These are phyloP conservation scores for Debaryomyces coudertii DNA, from an alignment of 1,139 yeast species.

Conservation along the genomic window DNA sequence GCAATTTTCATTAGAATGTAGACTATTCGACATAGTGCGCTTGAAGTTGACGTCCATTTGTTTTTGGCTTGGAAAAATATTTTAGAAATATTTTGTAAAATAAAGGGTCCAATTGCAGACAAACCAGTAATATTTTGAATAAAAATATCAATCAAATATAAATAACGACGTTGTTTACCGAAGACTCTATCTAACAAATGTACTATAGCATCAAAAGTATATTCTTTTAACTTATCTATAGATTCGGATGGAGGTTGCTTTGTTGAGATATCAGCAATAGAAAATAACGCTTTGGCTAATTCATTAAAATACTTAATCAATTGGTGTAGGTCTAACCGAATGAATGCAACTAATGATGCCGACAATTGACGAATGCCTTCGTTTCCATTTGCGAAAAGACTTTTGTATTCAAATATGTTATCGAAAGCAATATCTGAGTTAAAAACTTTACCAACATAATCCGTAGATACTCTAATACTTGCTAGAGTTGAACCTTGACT, in stretches of 20 bases:
- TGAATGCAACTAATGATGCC: slow-evolving; percentile 41
- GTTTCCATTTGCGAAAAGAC: slow-evolving; percentile 44
- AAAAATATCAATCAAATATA: slow-evolving; percentile 57
- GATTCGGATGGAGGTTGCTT: slow-evolving; percentile 17
- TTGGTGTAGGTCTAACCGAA: slow-evolving; percentile 49
- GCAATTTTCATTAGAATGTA: slow-evolving; percentile 52
- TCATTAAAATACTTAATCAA: slow-evolving; percentile 60
- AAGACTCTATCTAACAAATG: slow-evolving; percentile 65
- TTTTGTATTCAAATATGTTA: slow-evolving; percentile 58
- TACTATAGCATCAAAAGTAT: slow-evolving; percentile 56
- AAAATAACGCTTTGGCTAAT: slow-evolving; percentile 46
- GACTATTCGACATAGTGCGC: slow-evolving; percentile 64
- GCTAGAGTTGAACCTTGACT: slow-evolving; percentile 47
- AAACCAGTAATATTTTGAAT: slow-evolving; percentile 33
- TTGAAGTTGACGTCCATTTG: slow-evolving; percentile 64
- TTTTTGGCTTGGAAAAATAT: slow-evolving; percentile 53
- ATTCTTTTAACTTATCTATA: slow-evolving; percentile 29
- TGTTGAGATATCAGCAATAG: slow-evolving; percentile 38
- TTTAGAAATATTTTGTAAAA: slow-evolving; percentile 50
- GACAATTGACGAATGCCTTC: slow-evolving; percentile 51
- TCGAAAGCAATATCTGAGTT: slow-evolving; percentile 65
- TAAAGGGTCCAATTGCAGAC: slow-evolving; percentile 55
- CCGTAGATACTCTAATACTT: slow-evolving; percentile 59
- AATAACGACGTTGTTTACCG: slow-evolving; percentile 67
- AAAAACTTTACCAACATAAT: slow-evolving; percentile 70